Base-by-base conservation (phyloP, 495 filamentous ascomycete genomes). In the Hyphodiscus hymeniophilus region DNA sequence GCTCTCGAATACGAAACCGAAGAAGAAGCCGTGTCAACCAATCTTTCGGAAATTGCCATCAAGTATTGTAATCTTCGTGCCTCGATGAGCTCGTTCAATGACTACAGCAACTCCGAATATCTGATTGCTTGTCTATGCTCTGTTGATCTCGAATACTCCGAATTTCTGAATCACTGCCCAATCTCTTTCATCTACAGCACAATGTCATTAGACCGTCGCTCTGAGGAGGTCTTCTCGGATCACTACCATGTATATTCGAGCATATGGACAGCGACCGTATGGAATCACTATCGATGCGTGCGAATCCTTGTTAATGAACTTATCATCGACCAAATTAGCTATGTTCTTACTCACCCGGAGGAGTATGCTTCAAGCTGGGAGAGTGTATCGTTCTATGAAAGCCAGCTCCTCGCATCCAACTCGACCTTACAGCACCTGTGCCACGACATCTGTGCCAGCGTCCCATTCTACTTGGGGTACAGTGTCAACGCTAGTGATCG, bases 201-300 rank as follows among this genome's bases (percentile, higher is more conserved):
- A 1, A 34, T 58, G 3, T 40, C 16, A 4, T n/a, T 52, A 13
- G 26, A 36, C 8, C 32, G 40, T 28, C 39, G 24, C 11, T 23
- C 12, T 16, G 52, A 55, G n/a, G 48, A 51, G 18, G 48, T 55
- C 20, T 58, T 54, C 30, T 38, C 39, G 2, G 64, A 70, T 38
- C 58, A 66, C 40, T 75, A 73, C 45, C 67, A 76, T 47, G 50
- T 67, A 7, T 76, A 76, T 50, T 44, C 50, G 2, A 66, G 56
- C 17, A 59, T 70, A 15, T 73, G 67, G 69, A 47, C 63, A 23
- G 64, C 59, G 40, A 62, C 62, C 22, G 58, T 62, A 7, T 72
- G 66, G 66, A 75, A 75, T 40, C 60, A 73, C 24, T 75, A 73
- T 38, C 69, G 74, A 22, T 63, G 61, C 35, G 57, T 68, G n/a